phyloP scores from a whole-genome alignment of 1,284 basidiomycete species.

The Cutaneotrichosporon sp. region DNA sequence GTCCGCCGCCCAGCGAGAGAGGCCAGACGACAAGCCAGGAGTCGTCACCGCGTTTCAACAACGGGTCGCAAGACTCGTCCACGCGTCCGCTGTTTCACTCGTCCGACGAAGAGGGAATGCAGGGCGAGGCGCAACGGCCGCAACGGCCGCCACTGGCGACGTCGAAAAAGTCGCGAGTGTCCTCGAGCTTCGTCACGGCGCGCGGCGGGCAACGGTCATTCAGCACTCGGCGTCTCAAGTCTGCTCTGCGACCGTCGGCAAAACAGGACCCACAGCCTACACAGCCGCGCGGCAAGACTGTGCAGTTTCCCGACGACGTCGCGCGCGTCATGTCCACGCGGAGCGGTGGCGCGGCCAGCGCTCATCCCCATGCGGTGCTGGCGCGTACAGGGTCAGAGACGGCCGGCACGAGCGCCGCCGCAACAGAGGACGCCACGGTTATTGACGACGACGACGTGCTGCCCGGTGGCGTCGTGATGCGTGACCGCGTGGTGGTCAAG shows the following conservation, averaged over 20 bases:
- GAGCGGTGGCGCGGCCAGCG: constrained; percentile 29
- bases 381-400: constrained; percentile 33
- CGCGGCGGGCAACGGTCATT: too few species aligned
- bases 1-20: background rate
- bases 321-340: constrained; percentile 11
- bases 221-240: constrained; percentile 9
- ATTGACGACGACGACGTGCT: constrained; percentile 18
- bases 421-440: constrained; percentile 25
- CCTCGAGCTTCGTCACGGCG: background rate
- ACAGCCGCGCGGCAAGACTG: constrained; percentile 25
- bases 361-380: constrained; percentile 36
- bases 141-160: background rate
- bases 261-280: background rate
- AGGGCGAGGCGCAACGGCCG: background rate
- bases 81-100: constrained; percentile 3
- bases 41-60: background rate
- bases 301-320: constrained; percentile 36
- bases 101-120: constrained; percentile 11
- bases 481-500: constrained; percentile 44
- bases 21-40: background rate
- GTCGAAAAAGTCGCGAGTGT: background rate
- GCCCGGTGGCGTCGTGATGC: constrained; percentile 35
- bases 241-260: background rate
- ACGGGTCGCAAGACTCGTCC: background rate
- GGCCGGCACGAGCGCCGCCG: constrained; percentile 38